Evolutionary conservation across 495 filamentous ascomycete species (phyloP), one percentile per base, ranked within the genome.

Genomic region (Cercophora sp.): DNA sequence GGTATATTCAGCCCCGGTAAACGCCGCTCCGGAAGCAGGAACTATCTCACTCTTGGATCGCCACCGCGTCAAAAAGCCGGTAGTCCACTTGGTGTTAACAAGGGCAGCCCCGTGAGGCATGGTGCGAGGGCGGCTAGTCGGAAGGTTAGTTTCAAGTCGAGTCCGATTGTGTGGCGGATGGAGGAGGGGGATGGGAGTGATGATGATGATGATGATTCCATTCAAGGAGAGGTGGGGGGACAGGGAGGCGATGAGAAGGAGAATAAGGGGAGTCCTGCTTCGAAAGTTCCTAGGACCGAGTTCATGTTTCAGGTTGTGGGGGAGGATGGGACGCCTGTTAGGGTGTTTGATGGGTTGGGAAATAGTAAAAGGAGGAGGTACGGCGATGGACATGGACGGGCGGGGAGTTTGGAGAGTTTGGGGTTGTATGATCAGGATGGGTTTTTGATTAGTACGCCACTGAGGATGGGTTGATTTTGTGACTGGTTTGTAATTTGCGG

Each of bases 371-470:
- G 35, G 48, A 34, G 24, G 36, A 13, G 29, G 36, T 34, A 34
- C 0, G 20, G 22, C 8, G 27, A 34, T 34, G 20, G 46, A n/a
- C 40, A 22, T 1, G 22, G 13, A 5, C 40, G 26, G 6, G n/a
- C 15, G 9, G 48, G 48, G 0, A 51, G 48, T 5, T 25, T 41
- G 48, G 48, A 51, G 35, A 51, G 48, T 20, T 13, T 51, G 24
- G 48, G 48, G 48, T 3, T 51, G 48, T 51, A 51, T 34, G 48
- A 51, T 23, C 16, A 23, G 8, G 48, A 51, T 29, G 48, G 48
- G 24, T 51, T 51, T 23, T 20, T 51, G 24, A 51, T 51, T 20
- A 5, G 23, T 11, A 51, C 48, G 16, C 48, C 48, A 16, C 9
- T 40, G 24, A 19, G 48, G 35, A 13, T 6, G 29, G 29, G 6